Percentiles rank a stretch among this genome's conserved stretches.
phyloP scores from a whole-genome alignment of 768 basidiomycete species.

The Russula vinacea region DNA sequence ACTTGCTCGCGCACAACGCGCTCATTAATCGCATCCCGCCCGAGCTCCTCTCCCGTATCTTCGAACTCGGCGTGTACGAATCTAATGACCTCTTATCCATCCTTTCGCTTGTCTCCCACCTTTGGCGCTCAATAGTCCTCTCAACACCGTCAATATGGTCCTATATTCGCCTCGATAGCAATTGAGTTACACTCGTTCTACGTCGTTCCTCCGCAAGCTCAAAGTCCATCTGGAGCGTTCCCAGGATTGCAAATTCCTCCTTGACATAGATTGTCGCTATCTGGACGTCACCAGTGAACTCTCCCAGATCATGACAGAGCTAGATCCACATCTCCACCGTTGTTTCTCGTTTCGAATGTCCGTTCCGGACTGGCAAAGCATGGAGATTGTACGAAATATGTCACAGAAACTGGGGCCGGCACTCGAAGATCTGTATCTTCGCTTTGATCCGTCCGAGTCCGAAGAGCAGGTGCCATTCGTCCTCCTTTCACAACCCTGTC shows the following conservation, averaged over 20 bases:
- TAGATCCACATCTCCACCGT: slow-evolving; percentile 35
- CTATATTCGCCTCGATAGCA: slow-evolving; percentile 34
- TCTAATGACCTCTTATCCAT: slow-evolving; percentile 29
- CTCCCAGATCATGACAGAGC: slow-evolving; percentile 31
- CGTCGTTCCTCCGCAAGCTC: slow-evolving; percentile 34
- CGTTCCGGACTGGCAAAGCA: slow-evolving; percentile 34
- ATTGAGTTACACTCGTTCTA: slow-evolving; percentile 33
- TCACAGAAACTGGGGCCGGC: slow-evolving; percentile 31
- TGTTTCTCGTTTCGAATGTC: slow-evolving; percentile 37
- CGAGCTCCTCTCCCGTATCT: slow-evolving; percentile 36
- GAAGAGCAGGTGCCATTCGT: slow-evolving; percentile 33
- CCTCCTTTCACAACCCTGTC: slow-evolving; percentile 33
- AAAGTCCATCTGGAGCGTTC: slow-evolving; percentile 33
- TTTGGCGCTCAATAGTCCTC: slow-evolving; percentile 34
- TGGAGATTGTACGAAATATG: slow-evolving; percentile 33
- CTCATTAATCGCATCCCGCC: slow-evolving; percentile 34
- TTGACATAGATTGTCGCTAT: slow-evolving; percentile 35
- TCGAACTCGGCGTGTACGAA: slow-evolving; percentile 36
- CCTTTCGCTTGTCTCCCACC: slow-evolving; percentile 34
- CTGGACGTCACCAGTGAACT: slow-evolving; percentile 31
- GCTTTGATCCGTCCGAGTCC: slow-evolving; percentile 33
- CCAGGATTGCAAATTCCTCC: slow-evolving; percentile 33
- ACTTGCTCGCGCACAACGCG: slow-evolving; percentile 32
- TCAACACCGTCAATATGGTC: slow-evolving; percentile 35
- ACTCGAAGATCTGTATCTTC: slow-evolving; percentile 35